Evolutionary conservation across 495 filamentous ascomycete species (phyloP).

Genomic region (Neurospora sp.): DNA sequence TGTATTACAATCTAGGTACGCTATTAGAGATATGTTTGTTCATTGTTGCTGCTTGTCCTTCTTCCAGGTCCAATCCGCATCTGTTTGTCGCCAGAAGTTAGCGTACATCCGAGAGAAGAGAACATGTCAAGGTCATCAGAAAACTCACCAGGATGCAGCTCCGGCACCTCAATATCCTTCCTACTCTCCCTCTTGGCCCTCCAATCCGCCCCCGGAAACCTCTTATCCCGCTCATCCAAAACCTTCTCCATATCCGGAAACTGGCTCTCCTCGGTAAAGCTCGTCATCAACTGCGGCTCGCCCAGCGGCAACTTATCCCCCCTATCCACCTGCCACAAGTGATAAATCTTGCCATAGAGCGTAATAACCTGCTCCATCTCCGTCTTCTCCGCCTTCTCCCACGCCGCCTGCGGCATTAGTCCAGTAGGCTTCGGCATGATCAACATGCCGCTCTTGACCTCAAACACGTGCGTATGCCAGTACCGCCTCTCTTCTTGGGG

Average conservation of each 20-base stretch:
- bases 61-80: conserved; percentile 13
- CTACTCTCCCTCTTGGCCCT: conserved; percentile 54
- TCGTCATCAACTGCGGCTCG: conserved; percentile 67
- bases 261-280: conserved; percentile 51
- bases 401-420: conserved; percentile 42
- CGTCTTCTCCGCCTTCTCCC: conserved; percentile 67
- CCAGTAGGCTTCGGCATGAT: conserved; percentile 63
- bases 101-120: not conserved
- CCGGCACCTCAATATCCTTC: conserved; percentile 45
- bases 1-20: not conserved
- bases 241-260: conserved; percentile 48
- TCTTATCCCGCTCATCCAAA: conserved; percentile 54
- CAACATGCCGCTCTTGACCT: conserved; percentile 80
- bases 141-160: conserved; percentile 43
- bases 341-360: conserved; percentile 85
- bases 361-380: conserved; percentile 67
- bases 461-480: conserved; percentile 79
- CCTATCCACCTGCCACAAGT: conserved; percentile 80
- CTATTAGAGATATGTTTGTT: not conserved
- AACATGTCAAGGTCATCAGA: not conserved
- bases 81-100: not conserved
- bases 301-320: conserved; percentile 69
- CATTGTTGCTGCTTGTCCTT: not conserved
- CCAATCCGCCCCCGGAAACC: conserved; percentile 49
- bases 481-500: conserved; percentile 54